Conservation (phyloP, 2,329 filamentous ascomycete genomes). For the Pyrenophora teres region DNA sequence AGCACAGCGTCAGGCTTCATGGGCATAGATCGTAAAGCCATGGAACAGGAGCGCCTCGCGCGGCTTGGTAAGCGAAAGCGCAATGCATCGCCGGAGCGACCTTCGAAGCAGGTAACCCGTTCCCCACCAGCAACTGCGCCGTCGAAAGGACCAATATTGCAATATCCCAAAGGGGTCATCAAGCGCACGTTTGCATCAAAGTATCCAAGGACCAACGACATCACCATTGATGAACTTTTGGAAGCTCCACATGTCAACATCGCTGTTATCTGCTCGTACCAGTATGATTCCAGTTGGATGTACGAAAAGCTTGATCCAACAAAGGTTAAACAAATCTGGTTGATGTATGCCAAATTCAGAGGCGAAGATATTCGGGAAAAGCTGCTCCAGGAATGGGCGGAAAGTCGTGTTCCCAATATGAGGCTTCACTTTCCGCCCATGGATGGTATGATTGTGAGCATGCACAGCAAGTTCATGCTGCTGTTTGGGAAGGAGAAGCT, state of each 20-base stretch:
- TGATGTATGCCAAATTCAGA: slow-evolving; percentile 61
- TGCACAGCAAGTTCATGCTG: slow-evolving; percentile 95
- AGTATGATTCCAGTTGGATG: slow-evolving; percentile 83
- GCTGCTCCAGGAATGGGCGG: slow-evolving; percentile 34
- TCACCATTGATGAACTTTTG: slow-evolving; percentile 86
- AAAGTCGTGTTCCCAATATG: slow-evolving; percentile 56
- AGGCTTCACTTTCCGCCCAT: slow-evolving; percentile 81
- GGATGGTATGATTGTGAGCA: slow-evolving; percentile 69
- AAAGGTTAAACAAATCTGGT: slow-evolving; percentile 56
- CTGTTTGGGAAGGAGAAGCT: slow-evolving; percentile 77
- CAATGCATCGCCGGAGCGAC: slow-evolving; percentile 50
- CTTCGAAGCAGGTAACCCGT: slow-evolving; percentile 33
- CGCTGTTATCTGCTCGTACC: slow-evolving; percentile 83
- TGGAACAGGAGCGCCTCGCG: slow-evolving; percentile 83
- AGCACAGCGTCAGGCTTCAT: slow-evolving; percentile 39
- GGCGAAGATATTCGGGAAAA: slow-evolving; percentile 47
- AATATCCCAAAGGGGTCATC: slow-evolving; percentile 67
- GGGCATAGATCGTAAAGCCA: slow-evolving; percentile 74
- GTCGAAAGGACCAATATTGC: slow-evolving; percentile 14
- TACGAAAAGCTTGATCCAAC: slow-evolving; percentile 67
- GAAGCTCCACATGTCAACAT: slow-evolving; percentile 73
- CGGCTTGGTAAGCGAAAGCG: slow-evolving; percentile 67
- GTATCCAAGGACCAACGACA: slow-evolving; percentile 69
- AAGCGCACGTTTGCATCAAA: slow-evolving; percentile 80
- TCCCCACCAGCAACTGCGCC: background rate